Conservation (phyloP, 2,329 filamentous ascomycete genomes). For the Microsporum canis region DNA sequence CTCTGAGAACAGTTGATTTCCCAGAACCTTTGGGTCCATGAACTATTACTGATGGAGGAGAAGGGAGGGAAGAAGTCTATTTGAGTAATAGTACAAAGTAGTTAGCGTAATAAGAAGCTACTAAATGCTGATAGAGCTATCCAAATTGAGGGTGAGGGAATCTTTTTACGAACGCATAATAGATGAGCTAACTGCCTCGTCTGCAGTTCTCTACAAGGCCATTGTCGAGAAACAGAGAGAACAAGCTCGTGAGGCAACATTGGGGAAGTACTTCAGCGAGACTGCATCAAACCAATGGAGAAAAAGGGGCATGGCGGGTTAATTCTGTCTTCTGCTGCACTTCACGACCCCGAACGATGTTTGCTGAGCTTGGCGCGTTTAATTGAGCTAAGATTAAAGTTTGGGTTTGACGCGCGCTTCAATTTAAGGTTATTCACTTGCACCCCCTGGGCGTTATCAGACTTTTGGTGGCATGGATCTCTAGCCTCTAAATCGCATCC, state of each 20-base stretch:
- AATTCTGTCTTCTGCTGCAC: background rate
- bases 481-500: background rate
- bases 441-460: background rate
- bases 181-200: slow-evolving; percentile 31
- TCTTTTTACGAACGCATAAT: slow-evolving; percentile 27
- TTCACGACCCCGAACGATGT: background rate
- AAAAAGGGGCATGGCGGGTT: background rate
- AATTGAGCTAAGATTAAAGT: background rate
- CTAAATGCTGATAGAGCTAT: background rate
- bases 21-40: slow-evolving; percentile 81
- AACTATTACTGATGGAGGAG: slow-evolving; percentile 61
- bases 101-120: background rate
- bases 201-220: slow-evolving; percentile 36
- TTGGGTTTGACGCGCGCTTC: background rate
- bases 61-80: slow-evolving; percentile 42
- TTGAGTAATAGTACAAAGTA: background rate
- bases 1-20: slow-evolving; percentile 60
- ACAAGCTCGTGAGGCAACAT: slow-evolving; percentile 27
- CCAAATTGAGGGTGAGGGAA: background rate
- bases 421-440: background rate
- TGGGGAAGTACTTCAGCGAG: background rate
- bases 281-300: background rate
- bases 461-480: background rate
- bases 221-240: slow-evolving; percentile 28
- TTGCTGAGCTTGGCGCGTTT: background rate